These are phyloP conservation scores for Suillus tomentosus DNA, from an alignment of 768 basidiomycete genomes.

Conservation along the genomic window DNA sequence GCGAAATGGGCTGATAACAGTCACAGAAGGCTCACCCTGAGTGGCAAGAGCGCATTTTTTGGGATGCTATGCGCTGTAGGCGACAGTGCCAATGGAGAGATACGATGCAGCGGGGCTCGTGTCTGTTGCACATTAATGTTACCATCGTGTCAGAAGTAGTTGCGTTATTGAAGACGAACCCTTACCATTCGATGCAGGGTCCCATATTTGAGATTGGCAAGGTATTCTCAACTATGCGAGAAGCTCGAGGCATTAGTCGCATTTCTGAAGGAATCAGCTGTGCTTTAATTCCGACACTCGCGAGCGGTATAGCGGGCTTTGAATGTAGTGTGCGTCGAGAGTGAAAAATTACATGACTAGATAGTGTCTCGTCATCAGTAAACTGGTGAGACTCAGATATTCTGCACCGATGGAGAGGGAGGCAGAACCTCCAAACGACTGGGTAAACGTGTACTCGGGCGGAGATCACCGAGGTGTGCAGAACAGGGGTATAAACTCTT, in stretches of 20 bases:
- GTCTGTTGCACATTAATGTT: conserved; percentile 68
- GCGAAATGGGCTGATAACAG: conserved; percentile 73
- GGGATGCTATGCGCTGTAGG: conserved; percentile 81
- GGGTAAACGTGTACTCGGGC: neutral
- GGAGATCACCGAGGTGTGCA: too few relatives aligned
- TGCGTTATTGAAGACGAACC: conserved; percentile 9
- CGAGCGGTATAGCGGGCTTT: conserved; percentile 38
- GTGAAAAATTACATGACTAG: neutral
- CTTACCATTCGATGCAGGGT: conserved; percentile 77
- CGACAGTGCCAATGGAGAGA: conserved; percentile 66
- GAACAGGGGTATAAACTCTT: too few relatives aligned
- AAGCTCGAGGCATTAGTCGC: conserved; percentile 74
- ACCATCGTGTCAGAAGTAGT: conserved; percentile 1
- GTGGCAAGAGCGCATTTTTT: conserved; percentile 66
- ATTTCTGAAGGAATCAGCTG: conserved; percentile 43
- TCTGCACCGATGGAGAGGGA: neutral
- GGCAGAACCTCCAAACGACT: neutral
- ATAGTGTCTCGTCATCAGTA: neutral
- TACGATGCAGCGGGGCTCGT: conserved; percentile 75
- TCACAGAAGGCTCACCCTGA: conserved; percentile 68
- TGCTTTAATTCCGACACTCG: conserved; percentile 52
- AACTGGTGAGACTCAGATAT: too few relatives aligned
- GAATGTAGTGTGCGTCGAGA: neutral
- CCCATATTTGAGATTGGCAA: conserved; percentile 57
- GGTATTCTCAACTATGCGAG: conserved; percentile 80